Evolutionary conservation across 2,329 filamentous ascomycete genomes (phyloP), one percentile per base, ranked within the genome.

Genomic region (Blumeriella jaapii): DNA sequence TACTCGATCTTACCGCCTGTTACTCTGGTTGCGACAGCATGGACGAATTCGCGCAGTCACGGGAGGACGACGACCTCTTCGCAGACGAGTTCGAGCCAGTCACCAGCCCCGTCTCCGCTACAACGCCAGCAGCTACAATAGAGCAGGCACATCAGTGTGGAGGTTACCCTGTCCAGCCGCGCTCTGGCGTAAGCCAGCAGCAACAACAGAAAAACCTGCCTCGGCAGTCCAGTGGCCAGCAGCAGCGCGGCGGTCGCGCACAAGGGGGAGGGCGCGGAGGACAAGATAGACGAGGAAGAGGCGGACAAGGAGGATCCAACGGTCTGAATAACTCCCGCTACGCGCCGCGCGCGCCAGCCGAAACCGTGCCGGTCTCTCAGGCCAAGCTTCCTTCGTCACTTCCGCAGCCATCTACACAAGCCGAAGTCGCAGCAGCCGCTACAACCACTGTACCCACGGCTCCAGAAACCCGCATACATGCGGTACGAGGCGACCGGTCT

Each of bases 401-500:
- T 6, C 32, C 31, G 9, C 5, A n/a, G 18, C 9, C 20, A 8
- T 22, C 17, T 14, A 23, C 28, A 12, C 29, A 20, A 19, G 18
- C 38, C 13, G 24, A 22, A 25, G 2, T 29, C 9, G 26, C 18
- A 9, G 29, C 15, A 4, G 25, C 34, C 34, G 10, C 37, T 14
- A 15, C 20, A 17, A 18, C 32, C 15, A 6, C 34, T 8, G 13
- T 24, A 22, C 30, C 36, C 24, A 22, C 36, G 18, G 28, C 35
- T 28, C 29, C 31, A 30, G 28, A 38, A 29, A 40, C 43, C 19
- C 45, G 52, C 3, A 45, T 48, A 5, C 60, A 60, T 5, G 65
- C 69, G 24, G 69, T 72, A 7, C 60, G 67, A 6, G 69, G 68
- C 12, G 69, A 72, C 46, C 60, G 69, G 29, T 68, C 64, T 43